Evolutionary conservation across 345 rosid genomes (phyloP).

Genomic region (Noccaea bulbosa): DNA sequence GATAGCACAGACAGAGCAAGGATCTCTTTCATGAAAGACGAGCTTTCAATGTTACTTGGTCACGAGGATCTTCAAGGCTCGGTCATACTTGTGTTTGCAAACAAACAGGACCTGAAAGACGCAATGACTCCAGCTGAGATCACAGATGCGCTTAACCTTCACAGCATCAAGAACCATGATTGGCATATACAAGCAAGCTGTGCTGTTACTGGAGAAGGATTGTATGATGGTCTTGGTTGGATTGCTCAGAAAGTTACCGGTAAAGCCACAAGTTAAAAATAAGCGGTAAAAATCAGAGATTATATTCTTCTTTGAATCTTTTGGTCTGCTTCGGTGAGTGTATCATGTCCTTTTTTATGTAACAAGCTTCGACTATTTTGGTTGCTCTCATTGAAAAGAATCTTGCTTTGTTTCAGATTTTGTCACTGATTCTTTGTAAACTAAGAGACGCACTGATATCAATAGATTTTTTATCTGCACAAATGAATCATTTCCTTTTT

Average conservation of each 20-base stretch:
- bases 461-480: constrained; percentile 42
- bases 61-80: constrained; percentile 78
- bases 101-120: constrained; percentile 90
- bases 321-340: constrained; percentile 22
- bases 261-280: constrained; percentile 57
- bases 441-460: constrained; percentile 4
- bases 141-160: constrained; percentile 85
- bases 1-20: constrained; percentile 96
- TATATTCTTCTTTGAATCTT: neutral
- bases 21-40: constrained; percentile 86
- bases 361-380: constrained; percentile 13
- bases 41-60: constrained; percentile 76
- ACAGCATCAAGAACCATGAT: constrained; percentile 88
- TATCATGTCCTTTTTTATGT: constrained; percentile 15
- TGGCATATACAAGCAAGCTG: constrained; percentile 98
- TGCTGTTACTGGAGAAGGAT: constrained; percentile 88
- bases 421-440: constrained; percentile 28
- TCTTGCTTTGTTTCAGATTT: constrained; percentile 24
- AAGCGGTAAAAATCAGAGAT: neutral
- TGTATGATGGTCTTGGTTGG: constrained; percentile 89
- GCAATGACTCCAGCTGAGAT: constrained; percentile 94
- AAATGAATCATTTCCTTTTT: constrained; percentile 32
- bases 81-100: constrained; percentile 82
- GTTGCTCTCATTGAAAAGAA: constrained; percentile 14
- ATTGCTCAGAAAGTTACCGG: constrained; percentile 83